A percentile compares a stretch with the other conserved stretches of the same genome.
phyloP scores from a whole-genome alignment of 345 rosid genomes.

The Salix suchowensis region DNA sequence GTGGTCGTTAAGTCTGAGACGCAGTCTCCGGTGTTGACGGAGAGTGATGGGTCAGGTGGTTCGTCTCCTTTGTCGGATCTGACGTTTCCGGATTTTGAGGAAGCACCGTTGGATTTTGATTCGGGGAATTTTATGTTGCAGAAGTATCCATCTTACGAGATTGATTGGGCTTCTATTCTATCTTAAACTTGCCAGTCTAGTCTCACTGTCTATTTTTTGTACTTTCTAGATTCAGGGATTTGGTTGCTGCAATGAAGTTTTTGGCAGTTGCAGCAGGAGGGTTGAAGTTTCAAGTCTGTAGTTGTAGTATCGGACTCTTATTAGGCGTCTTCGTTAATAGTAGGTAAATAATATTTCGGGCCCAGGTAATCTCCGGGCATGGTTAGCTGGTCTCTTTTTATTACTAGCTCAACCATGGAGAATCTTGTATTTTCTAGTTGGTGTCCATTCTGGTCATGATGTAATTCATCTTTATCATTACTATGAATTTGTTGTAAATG shows the following conservation, averaged over 20 bases:
- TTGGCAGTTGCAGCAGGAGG: constrained; percentile 26
- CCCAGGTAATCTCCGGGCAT: constrained; percentile 8
- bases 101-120: constrained; percentile 27
- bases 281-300: background rate
- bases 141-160: constrained; percentile 30
- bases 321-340: too few species aligned
- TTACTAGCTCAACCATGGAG: constrained; percentile 20
- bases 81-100: constrained; percentile 24
- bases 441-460: background rate
- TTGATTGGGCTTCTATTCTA: constrained; percentile 30
- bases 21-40: constrained; percentile 31
- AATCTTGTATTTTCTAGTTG: background rate
- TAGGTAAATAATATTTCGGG: constrained; percentile 6
- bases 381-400: constrained; percentile 30
- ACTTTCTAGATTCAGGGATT: background rate
- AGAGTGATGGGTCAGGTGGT: constrained; percentile 49
- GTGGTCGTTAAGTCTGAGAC: constrained; percentile 17
- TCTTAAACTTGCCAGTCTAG: background rate
- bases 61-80: constrained; percentile 34
- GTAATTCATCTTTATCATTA: background rate
- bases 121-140: constrained; percentile 21
- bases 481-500: background rate
- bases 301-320: background rate
- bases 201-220: background rate
- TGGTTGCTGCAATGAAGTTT: constrained; percentile 25